Evolutionary conservation across 1,139 yeast species (phyloP).

Genomic region (Taiozyma sp.): DNA sequence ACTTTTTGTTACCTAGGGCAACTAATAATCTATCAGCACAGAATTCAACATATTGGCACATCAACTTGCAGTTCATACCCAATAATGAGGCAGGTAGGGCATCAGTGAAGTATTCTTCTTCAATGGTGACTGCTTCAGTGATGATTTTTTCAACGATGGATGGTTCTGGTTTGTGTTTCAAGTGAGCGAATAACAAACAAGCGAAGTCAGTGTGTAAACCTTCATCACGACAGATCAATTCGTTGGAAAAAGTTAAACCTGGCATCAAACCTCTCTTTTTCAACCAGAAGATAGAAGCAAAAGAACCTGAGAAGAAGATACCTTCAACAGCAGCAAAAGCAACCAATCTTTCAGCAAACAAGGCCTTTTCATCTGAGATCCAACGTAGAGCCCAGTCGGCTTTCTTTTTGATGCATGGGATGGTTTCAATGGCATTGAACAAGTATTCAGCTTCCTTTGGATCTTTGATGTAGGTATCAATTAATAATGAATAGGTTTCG

Average conservation of each 20-base stretch:
- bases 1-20: slow-evolving; percentile 86
- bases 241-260: slow-evolving; percentile 95
- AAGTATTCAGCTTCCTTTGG: slow-evolving; percentile 85
- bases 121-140: slow-evolving; percentile 93
- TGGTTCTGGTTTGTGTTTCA: slow-evolving; percentile 80
- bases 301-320: slow-evolving; percentile 95
- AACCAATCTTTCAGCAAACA: slow-evolving; percentile 91
- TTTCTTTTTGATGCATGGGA: slow-evolving; percentile 92
- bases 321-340: slow-evolving; percentile 99
- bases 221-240: slow-evolving; percentile 96
- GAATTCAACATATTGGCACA: slow-evolving; percentile 97
- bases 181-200: slow-evolving; percentile 88
- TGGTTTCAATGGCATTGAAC: slow-evolving; percentile 91
- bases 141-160: slow-evolving; percentile 79
- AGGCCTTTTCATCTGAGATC: slow-evolving; percentile 83
- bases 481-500: slow-evolving; percentile 91
- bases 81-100: slow-evolving; percentile 88
- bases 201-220: slow-evolving; percentile 99
- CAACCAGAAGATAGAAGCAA: slow-evolving; percentile 97
- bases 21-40: slow-evolving; percentile 93
- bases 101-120: slow-evolving; percentile 90
- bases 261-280: slow-evolving; percentile 99
- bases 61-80: slow-evolving; percentile 89
- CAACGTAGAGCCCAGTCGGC: slow-evolving; percentile 98
- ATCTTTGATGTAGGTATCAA: slow-evolving; percentile 93